Evolutionary conservation across 495 filamentous ascomycete genomes (phyloP).

Genomic region (Cenococcum geophilum): DNA sequence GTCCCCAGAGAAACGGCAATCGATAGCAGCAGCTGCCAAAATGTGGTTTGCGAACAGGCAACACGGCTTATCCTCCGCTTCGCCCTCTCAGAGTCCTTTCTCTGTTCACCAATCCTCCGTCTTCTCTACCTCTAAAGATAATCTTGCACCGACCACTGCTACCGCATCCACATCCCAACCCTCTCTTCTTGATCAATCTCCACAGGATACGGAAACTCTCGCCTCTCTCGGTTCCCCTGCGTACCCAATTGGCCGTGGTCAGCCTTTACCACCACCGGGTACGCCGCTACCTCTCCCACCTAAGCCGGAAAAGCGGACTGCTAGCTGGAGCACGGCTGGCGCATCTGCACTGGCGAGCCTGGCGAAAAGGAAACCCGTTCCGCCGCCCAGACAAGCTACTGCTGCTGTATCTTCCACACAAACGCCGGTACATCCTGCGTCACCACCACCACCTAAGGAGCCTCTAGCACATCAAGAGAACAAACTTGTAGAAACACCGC

Average conservation of each 20-base stretch:
- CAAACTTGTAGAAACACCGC: not conserved
- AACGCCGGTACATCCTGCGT: not conserved
- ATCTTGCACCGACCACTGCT: not conserved
- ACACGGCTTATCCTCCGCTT: not conserved
- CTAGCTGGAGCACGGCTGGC: not conserved
- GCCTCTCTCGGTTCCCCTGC: not conserved
- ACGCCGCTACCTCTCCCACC: constrained; percentile 27
- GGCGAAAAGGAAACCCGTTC: not conserved
- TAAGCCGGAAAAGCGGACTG: not conserved
- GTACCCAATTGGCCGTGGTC: constrained; percentile 34
- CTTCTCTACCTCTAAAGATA: not conserved
- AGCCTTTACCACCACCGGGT: constrained; percentile 35
- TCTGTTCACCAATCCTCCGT: not conserved
- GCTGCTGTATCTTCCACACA: not conserved
- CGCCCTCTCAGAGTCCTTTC: not conserved
- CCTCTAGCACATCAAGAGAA: not conserved
- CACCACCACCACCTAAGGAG: not conserved
- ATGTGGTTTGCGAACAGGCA: constrained; percentile 26
- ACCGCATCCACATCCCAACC: not conserved
- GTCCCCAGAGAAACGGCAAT: constrained; percentile 14
- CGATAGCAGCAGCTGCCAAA: constrained; percentile 24
- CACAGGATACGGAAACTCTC: not conserved
- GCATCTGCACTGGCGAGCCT: not conserved
- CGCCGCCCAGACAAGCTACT: no score
- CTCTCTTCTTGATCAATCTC: not conserved